A percentile compares a stretch with the other conserved stretches of the same genome.
phyloP scores from a whole-genome alignment of 768 basidiomycete genomes.

The Floccularia luteovirens region DNA sequence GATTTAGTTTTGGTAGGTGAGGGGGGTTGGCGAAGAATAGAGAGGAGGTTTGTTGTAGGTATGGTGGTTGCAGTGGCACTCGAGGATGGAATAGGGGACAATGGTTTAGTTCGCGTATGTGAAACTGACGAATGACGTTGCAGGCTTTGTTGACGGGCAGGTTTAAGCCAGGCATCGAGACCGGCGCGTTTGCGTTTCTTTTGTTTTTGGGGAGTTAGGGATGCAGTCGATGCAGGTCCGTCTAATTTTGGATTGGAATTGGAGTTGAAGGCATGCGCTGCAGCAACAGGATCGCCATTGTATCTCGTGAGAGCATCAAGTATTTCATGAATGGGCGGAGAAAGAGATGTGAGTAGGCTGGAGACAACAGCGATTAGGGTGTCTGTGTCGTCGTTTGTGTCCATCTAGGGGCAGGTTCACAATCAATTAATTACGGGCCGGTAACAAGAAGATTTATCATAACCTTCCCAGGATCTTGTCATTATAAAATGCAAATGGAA shows the following conservation, averaged over 20 bases:
- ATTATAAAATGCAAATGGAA: too few relatives aligned
- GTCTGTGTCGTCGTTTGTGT: constrained; percentile 47
- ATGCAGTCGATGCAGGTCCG: too few relatives aligned
- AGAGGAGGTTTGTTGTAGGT: constrained; percentile 40
- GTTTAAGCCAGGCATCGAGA: constrained; percentile 51
- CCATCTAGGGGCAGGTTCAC: too few relatives aligned
- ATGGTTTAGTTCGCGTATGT: too few relatives aligned
- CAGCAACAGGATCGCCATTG: constrained; percentile 47
- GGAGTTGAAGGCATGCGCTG: constrained; percentile 33
- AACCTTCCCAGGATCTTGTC: too few relatives aligned
- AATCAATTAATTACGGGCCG: too few relatives aligned
- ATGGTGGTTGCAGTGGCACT: constrained; percentile 14
- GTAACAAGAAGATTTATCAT: too few relatives aligned
- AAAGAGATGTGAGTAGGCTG: constrained; percentile 37
- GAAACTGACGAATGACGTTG: constrained; percentile 3
- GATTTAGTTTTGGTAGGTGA: constrained; percentile 20
- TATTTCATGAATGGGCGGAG: constrained; percentile 27
- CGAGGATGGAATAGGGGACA: not conserved
- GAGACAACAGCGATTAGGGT: constrained; percentile 59
- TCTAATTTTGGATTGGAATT: constrained; percentile 7
- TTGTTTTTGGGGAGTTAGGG: too few relatives aligned
- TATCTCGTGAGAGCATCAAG: constrained; percentile 51
- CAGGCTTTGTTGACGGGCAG: constrained; percentile 13
- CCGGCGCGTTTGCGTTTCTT: constrained; percentile 47
- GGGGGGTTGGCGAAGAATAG: constrained; percentile 45